Percentiles rank a stretch among this genome's conserved stretches.
These are phyloP conservation scores for Ceratocystiopsis sp. DNA, from an alignment of 2,329 filamentous ascomycete genomes.

Conservation along the genomic window DNA sequence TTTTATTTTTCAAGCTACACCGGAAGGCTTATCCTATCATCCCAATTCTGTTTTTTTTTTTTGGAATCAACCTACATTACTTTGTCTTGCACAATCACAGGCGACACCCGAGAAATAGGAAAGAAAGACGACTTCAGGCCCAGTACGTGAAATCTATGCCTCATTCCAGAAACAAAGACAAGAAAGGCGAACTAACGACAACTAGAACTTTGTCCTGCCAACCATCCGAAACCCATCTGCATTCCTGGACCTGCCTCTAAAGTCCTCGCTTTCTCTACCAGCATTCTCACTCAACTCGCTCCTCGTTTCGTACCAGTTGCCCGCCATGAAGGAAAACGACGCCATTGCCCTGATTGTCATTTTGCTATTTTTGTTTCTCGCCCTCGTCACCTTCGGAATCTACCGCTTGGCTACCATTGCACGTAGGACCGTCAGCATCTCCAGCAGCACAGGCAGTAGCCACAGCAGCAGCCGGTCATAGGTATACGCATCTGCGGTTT, in stretches of 20 bases:
- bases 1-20: no score
- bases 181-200: no score
- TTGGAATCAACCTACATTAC: background rate
- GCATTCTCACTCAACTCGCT: background rate
- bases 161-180: no score
- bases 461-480: conserved; percentile 1
- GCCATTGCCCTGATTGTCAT: conserved; percentile 54
- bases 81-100: no score
- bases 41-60: background rate
- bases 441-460: conserved; percentile 10
- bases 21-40: no score
- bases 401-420: conserved; percentile 41
- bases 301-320: conserved; percentile 8
- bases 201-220: no score
- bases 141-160: no score
- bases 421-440: conserved; percentile 24
- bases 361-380: conserved; percentile 45
- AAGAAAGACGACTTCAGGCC: no score
- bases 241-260: no score
- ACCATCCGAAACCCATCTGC: no score
- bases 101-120: no score
- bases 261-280: background rate
- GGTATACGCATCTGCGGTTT: background rate
- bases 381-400: conserved; percentile 44
- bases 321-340: conserved; percentile 46